Evolutionary conservation across 2,329 filamentous ascomycete species (phyloP), one percentile per base, ranked within the genome.

Genomic region (Ophiostoma triangulosporum): DNA sequence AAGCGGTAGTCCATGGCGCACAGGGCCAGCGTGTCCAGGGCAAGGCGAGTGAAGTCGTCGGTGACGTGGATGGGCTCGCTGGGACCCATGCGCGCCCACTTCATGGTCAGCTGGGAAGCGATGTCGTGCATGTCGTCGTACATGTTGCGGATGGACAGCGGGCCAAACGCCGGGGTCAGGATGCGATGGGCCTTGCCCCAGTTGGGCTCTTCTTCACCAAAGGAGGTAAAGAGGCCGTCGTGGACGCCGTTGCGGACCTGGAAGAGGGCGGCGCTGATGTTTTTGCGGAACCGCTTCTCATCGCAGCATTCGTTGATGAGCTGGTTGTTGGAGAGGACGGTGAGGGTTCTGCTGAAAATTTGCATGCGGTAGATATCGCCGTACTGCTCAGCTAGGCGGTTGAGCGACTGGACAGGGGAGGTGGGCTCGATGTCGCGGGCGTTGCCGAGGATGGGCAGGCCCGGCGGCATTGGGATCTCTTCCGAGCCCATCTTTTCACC

Each of bases 101-200:
- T 86, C 66, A 85, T 71, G 9, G 76, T 73, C 50, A 87, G 66
- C 62, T 87, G 83, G 0, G 73, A 71, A 4, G 81, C 76, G 56
- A 86, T 79, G 59, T 86, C 83, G 57, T 81, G 73, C 80, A 83
- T 83, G 60, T 82, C 58, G 56, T 76, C 72, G 57, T 83, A 87
- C 83, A 87, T 87, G 54, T 67, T 69, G 33, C 77, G 73, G 60
- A 88, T 86, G 1, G 77, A 73, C 22, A 86, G 64, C 0, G 84
- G 84, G 0, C 83, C 83, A 63, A 88, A 86, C 2, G 81, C 82
- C 0, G 84, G 83, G 61, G 84, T 75, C 52, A 88, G 68, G 15
- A 82, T 68, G 22, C 80, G 70, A 61, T 86, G 78, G 27, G 85
- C 83, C 58, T 83, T 74, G 26, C 75, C 78, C 83, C 83, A 87